These are phyloP conservation scores for Pseudogymnoascus sp. DNA, from an alignment of 2,329 filamentous ascomycete species.

Conservation along the genomic window DNA sequence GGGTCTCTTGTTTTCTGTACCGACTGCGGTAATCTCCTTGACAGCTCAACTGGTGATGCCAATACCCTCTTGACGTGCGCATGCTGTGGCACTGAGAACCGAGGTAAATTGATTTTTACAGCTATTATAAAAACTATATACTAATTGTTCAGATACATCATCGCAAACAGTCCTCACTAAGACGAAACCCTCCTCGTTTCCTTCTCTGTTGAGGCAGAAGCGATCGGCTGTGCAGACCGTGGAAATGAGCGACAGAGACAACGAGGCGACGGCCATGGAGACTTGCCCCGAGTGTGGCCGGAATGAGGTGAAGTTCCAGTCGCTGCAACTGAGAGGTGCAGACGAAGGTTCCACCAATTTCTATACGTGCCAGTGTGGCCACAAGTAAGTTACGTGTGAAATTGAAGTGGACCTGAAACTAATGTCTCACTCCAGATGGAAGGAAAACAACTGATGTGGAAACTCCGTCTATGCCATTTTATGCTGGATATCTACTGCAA, in stretches of 20 bases:
- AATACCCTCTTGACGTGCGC: conserved; percentile 75
- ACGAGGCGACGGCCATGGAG: conserved; percentile 59
- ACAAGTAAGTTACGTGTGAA: conserved; percentile 53
- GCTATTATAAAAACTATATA: conserved; percentile 8
- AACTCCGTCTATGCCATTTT: conserved; percentile 10
- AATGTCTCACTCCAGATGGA: conserved; percentile 25
- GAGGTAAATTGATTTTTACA: conserved; percentile 47
- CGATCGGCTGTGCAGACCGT: conserved; percentile 78
- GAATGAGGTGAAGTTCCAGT: conserved; percentile 76
- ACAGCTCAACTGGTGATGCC: conserved; percentile 67
- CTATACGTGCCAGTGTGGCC: conserved; percentile 78
- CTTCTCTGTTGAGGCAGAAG: conserved; percentile 80
- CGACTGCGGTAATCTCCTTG: conserved; percentile 84
- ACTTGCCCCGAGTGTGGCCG: conserved; percentile 75
- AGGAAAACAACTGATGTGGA: conserved; percentile 31
- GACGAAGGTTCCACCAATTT: conserved; percentile 94
- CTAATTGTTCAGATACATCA: conserved; percentile 52
- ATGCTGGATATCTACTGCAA: conserved; percentile 9
- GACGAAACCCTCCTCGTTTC: conserved; percentile 86
- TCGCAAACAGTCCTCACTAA: conserved; percentile 70
- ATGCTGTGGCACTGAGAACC: conserved; percentile 77
- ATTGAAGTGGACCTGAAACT: conserved; percentile 12
- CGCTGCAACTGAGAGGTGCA: conserved; percentile 79
- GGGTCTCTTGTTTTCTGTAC: conserved; percentile 89
- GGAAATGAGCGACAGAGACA: conserved; percentile 68